Percentiles rank a stretch among this genome's conserved stretches.
phyloP scores from a whole-genome alignment of 2,329 filamentous ascomycete species.

The Waltergamsia citrina region DNA sequence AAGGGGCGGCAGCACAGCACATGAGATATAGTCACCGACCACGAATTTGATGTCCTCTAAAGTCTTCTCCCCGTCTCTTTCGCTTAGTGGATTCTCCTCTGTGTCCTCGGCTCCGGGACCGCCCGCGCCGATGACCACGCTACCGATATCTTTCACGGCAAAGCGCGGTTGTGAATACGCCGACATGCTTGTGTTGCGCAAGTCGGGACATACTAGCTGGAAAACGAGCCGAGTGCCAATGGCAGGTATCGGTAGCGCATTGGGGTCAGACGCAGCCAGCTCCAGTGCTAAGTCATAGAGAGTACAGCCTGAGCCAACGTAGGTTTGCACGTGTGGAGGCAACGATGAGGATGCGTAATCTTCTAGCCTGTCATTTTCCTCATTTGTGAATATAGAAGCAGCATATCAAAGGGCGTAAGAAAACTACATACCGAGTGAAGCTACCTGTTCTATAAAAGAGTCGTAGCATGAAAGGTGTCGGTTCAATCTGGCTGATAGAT shows the following conservation, averaged over 20 bases:
- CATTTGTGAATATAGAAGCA: background rate
- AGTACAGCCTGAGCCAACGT: slow-evolving; percentile 78
- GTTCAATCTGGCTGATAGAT: no score
- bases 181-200: slow-evolving; percentile 25
- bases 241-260: slow-evolving; percentile 61
- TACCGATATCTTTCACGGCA: slow-evolving; percentile 73
- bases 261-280: slow-evolving; percentile 55
- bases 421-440: slow-evolving; percentile 29
- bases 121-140: slow-evolving; percentile 62
- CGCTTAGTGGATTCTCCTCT: slow-evolving; percentile 19
- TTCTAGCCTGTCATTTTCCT: slow-evolving; percentile 42
- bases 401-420: background rate
- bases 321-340: slow-evolving; percentile 64
- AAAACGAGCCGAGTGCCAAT: slow-evolving; percentile 82
- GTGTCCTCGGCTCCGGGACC: slow-evolving; percentile 32
- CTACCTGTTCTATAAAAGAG: slow-evolving; percentile 70
- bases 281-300: slow-evolving; percentile 73
- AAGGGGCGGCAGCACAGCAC: slow-evolving; percentile 68
- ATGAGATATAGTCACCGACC: slow-evolving; percentile 80
- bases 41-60: slow-evolving; percentile 72
- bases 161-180: slow-evolving; percentile 41
- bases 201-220: slow-evolving; percentile 77
- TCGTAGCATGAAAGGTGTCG: slow-evolving; percentile 77
- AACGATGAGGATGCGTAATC: slow-evolving; percentile 56
- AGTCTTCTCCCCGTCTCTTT: slow-evolving; percentile 57